Percentiles rank a stretch among this genome's conserved stretches.
Conservation (phyloP, 2,329 filamentous ascomycete species). For the Fusarium phyllophilum region DNA sequence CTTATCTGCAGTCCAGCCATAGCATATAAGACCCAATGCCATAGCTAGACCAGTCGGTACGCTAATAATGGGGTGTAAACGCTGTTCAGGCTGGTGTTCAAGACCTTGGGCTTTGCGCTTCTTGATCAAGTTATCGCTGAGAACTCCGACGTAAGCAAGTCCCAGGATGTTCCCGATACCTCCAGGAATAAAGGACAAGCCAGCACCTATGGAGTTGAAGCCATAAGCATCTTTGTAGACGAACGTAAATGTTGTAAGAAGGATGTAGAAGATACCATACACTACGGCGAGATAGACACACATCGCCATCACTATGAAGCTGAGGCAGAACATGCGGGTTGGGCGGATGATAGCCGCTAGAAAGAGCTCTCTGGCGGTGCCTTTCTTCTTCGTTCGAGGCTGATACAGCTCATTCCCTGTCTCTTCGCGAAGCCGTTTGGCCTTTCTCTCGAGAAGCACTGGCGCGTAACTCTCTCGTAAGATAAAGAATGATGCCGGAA, state of each 20-base stretch:
- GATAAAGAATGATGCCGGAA: slow-evolving; percentile 45
- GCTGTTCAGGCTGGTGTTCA: neutral
- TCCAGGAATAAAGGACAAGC: slow-evolving; percentile 37
- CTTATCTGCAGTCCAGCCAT: neutral
- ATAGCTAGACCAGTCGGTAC: neutral
- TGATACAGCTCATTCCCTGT: slow-evolving; percentile 53
- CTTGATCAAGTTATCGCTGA: neutral
- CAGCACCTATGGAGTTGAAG: slow-evolving; percentile 46
- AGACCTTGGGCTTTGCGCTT: neutral
- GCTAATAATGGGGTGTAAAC: neutral
- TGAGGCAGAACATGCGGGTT: slow-evolving; percentile 61
- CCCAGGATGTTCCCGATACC: slow-evolving; percentile 25
- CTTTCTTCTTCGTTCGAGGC: slow-evolving; percentile 52
- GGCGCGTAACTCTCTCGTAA: slow-evolving; percentile 53
- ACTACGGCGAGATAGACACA: slow-evolving; percentile 61
- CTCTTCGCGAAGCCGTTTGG: slow-evolving; percentile 48
- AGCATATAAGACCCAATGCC: neutral
- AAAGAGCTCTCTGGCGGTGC: slow-evolving; percentile 50
- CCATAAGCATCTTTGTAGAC: slow-evolving; percentile 58
- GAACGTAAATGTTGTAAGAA: slow-evolving; percentile 65
- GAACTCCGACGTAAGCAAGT: neutral
- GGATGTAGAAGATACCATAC: slow-evolving; percentile 64
- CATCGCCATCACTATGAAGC: slow-evolving; percentile 57
- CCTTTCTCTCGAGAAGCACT: slow-evolving; percentile 51
- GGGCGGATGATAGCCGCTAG: slow-evolving; percentile 54